Conservation (phyloP, 345 rosid species). For the Hibiscus mutabilis region DNA sequence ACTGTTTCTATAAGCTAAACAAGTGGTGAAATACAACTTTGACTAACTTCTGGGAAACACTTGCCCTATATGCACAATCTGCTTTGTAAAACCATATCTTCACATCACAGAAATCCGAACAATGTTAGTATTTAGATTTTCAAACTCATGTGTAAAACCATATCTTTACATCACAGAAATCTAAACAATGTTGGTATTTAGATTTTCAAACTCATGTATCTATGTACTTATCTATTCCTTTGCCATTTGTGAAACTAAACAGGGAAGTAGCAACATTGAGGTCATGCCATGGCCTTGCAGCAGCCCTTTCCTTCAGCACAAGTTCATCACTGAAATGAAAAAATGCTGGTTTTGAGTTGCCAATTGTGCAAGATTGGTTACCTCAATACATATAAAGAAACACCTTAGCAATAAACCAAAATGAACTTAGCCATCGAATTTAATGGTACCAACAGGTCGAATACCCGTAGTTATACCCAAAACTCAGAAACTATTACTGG, state of each 20-base stretch:
- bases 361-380: background rate
- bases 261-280: background rate
- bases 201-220: no score
- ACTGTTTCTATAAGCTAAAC: background rate
- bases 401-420: background rate
- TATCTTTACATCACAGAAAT: no score
- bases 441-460: no score
- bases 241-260: background rate
- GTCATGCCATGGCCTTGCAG: background rate
- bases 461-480: no score
- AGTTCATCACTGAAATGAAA: constrained; percentile 9
- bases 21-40: background rate
- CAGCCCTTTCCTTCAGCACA: background rate
- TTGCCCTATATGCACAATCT: background rate
- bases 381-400: no score
- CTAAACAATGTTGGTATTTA: no score
- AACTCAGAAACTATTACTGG: no score
- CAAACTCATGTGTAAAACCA: no score
- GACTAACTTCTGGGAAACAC: background rate
- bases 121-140: background rate
- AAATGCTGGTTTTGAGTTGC: background rate
- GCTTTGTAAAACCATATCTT: background rate
- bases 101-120: background rate
- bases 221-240: background rate
- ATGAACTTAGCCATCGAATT: background rate